phyloP scores from a whole-genome alignment of 805 yeast species.

The Candida suzukii region DNA sequence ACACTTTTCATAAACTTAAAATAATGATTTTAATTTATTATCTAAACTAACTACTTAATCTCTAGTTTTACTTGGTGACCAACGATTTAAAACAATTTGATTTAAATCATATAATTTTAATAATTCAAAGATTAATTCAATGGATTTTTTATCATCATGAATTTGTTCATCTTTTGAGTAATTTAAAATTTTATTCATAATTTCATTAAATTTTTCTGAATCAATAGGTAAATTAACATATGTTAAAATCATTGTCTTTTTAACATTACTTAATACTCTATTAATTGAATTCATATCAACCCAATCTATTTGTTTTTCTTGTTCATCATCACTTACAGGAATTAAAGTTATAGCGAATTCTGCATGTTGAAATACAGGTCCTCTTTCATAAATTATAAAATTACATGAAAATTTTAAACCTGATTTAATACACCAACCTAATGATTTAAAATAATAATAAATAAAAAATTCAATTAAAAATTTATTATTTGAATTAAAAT shows the following conservation, averaged over 20 bases:
- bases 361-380: conserved; percentile 95
- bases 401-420: conserved; percentile 94
- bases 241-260: conserved; percentile 64
- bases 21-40: too few species aligned
- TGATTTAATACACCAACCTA: conserved; percentile 91
- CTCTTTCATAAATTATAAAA: conserved; percentile 72
- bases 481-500: conserved; percentile 20
- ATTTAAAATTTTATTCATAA: conserved; percentile 6
- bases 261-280: conserved; percentile 83
- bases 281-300: conserved; percentile 62
- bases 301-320: conserved; percentile 29
- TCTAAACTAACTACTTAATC: conserved; percentile 47
- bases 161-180: not conserved
- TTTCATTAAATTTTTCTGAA: conserved; percentile 20
- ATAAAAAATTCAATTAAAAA: conserved; percentile 58
- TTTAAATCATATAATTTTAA: conserved; percentile 43
- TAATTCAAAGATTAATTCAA: conserved; percentile 19
- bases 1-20: too few species aligned
- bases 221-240: conserved; percentile 53
- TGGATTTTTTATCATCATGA: conserved; percentile 5
- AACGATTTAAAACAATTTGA: conserved; percentile 68
- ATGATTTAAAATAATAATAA: conserved; percentile 80
- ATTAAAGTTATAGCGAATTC: conserved; percentile 55
- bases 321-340: conserved; percentile 3
- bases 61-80: conserved; percentile 82